Evolutionary conservation across 2,329 filamentous ascomycete species (phyloP), one percentile per base, ranked within the genome.

Genomic region (Atkinsonella hypoxylon): DNA sequence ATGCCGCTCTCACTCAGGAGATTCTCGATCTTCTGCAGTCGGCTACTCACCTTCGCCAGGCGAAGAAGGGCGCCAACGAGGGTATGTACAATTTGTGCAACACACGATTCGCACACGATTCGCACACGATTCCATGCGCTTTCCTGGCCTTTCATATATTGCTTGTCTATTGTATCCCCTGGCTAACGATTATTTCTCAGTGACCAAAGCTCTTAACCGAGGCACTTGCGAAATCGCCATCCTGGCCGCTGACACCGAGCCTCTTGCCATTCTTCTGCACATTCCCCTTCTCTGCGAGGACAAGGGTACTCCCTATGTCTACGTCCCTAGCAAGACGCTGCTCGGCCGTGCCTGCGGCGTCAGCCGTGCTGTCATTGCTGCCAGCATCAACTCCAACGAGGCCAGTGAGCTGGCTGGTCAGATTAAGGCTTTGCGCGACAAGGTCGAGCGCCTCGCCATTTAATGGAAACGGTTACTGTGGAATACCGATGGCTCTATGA

Each of bases 401-500:
- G 85, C 85, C 39, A 87, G 81, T 63, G 90, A 96, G 70, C 77
- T 97, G 54, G 87, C 84, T 69, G 79, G 81, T 63, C 89, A 94
- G 77, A 96, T 97, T 70, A 80, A 86, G 61, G 78, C 83, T 57
- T 77, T 96, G 64, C 94, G 91, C 77, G 87, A 94, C 72, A 94
- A 95, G 82, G 87, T 97, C 51, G 91, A 97, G 79, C 81, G 90
- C 62, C 79, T 96, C 59, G 89, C 91, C 76, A 95, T 96, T 73
- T 96, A 84, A 80, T 15, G 18, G 12, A 6, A 7, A 30, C 15
- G n/a, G 26, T 9, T n/a, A 15, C n/a, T 30, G 13, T 30, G n/a
- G 30, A 13, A 17, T n/a, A 15, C 20, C 18, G 31, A 38, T n/a
- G 42, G 11, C 17, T 17, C n/a, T 46, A 31, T 12, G 26, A 20